A percentile compares a stretch with the other conserved stretches of the same genome.
phyloP scores from a whole-genome alignment of 1,284 basidiomycete genomes.

The Ceratobasidium sp. region DNA sequence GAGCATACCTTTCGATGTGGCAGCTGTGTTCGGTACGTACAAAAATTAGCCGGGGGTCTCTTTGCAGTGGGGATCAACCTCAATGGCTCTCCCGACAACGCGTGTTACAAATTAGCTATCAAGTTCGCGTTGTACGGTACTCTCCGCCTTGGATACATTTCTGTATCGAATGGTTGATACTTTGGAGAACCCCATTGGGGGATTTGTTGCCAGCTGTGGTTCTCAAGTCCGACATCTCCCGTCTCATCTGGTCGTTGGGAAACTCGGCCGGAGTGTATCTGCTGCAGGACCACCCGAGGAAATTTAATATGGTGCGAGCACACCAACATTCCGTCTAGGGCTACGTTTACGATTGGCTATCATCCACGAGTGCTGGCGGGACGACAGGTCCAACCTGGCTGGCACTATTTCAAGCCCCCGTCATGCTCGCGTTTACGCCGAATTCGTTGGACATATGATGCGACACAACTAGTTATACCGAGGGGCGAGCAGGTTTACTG shows the following conservation, averaged over 20 bases:
- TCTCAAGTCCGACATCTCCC: background rate
- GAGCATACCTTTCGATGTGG: background rate
- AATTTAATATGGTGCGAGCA: background rate
- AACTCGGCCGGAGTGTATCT: constrained; percentile 11
- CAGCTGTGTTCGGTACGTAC: background rate
- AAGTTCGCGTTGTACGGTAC: background rate
- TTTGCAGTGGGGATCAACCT: constrained; percentile 12
- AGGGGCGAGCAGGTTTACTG: constrained; percentile 9
- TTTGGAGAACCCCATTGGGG: constrained; percentile 12
- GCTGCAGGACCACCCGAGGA: background rate
- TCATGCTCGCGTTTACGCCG: background rate
- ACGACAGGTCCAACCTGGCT: background rate
- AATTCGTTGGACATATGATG: background rate
- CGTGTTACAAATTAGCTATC: background rate
- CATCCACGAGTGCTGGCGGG: background rate
- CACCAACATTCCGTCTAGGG: constrained; percentile 18
- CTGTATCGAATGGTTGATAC: background rate
- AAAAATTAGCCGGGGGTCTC: background rate
- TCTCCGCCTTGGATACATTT: constrained; percentile 32
- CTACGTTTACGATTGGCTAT: constrained; percentile 2
- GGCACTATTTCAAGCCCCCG: constrained; percentile 13
- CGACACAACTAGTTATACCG: constrained; percentile 11
- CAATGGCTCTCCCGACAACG: background rate
- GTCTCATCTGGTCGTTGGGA: background rate
- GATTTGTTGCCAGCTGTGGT: background rate